These are phyloP conservation scores for Trichoderma reesei DNA, from an alignment of 495 filamentous ascomycete species.

Conservation along the genomic window DNA sequence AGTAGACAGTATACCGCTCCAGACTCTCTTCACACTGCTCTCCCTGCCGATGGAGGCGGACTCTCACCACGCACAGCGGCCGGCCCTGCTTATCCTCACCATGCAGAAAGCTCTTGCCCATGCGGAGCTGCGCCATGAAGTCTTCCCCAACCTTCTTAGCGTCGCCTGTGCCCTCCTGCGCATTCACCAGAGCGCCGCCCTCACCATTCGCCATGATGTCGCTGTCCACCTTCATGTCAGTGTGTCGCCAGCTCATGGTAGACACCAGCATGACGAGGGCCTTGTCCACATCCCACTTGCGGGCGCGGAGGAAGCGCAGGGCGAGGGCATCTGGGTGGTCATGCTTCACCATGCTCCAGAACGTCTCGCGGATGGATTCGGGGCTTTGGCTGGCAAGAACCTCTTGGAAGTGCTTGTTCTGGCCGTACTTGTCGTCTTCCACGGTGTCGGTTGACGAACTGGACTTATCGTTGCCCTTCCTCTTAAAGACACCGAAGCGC, in stretches of 20 bases:
- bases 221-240: slow-evolving; percentile 75
- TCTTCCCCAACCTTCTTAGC: slow-evolving; percentile 62
- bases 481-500: slow-evolving; percentile 53
- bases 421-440: slow-evolving; percentile 83
- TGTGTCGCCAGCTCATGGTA: slow-evolving; percentile 82
- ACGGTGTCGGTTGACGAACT: slow-evolving; percentile 26
- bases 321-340: slow-evolving; percentile 86
- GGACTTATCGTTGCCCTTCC: slow-evolving; percentile 46
- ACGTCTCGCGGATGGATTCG: slow-evolving; percentile 66
- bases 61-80: slow-evolving; percentile 80
- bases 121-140: slow-evolving; percentile 72
- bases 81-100: slow-evolving; percentile 76
- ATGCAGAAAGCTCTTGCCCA: slow-evolving; percentile 94
- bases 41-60: slow-evolving; percentile 65
- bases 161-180: slow-evolving; percentile 44
- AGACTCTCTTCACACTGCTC: slow-evolving; percentile 74
- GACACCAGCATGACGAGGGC: slow-evolving; percentile 90
- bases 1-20: slow-evolving; percentile 85
- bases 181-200: slow-evolving; percentile 48
- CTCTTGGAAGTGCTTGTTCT: slow-evolving; percentile 75
- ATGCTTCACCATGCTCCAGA: slow-evolving; percentile 95
- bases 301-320: slow-evolving; percentile 79
- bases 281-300: slow-evolving; percentile 93
- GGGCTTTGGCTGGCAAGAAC: slow-evolving; percentile 66
- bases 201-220: slow-evolving; percentile 81